phyloP scores from a whole-genome alignment of 2,329 filamentous ascomycete genomes.

The Cladorrhinum sp. region DNA sequence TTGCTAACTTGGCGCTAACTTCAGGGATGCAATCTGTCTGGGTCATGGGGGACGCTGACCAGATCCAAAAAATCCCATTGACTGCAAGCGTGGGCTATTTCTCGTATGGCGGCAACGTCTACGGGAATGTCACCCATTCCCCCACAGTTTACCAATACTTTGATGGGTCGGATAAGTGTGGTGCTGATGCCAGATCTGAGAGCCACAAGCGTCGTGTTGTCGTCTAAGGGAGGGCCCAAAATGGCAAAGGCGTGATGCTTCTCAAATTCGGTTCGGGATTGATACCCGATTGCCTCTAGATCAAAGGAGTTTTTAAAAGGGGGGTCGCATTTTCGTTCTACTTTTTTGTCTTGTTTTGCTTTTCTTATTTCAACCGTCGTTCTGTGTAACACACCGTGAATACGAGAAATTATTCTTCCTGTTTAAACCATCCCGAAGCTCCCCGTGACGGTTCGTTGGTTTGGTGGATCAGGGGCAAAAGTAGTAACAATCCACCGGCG shows the following conservation, averaged over 20 bases:
- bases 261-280: neutral
- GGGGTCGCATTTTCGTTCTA: neutral
- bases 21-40: conserved; percentile 42
- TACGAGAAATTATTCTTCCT: neutral
- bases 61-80: conserved; percentile 36
- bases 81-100: conserved; percentile 42
- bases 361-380: neutral
- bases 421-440: neutral
- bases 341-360: neutral
- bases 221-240: too few relatives aligned
- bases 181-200: neutral
- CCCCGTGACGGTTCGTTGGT: too few relatives aligned
- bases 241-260: too few relatives aligned
- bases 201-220: neutral
- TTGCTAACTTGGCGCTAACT: conserved; percentile 1
- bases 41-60: conserved; percentile 38
- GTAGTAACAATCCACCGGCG: neutral
- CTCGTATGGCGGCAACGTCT: conserved; percentile 43
- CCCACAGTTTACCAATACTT: conserved; percentile 33
- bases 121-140: conserved; percentile 37
- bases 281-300: neutral
- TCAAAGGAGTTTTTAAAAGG: too few relatives aligned
- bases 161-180: conserved; percentile 24
- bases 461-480: too few relatives aligned
- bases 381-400: neutral